Evolutionary conservation across 2,329 filamentous ascomycete species (phyloP).

Genomic region (Botrytis deweyae): DNA sequence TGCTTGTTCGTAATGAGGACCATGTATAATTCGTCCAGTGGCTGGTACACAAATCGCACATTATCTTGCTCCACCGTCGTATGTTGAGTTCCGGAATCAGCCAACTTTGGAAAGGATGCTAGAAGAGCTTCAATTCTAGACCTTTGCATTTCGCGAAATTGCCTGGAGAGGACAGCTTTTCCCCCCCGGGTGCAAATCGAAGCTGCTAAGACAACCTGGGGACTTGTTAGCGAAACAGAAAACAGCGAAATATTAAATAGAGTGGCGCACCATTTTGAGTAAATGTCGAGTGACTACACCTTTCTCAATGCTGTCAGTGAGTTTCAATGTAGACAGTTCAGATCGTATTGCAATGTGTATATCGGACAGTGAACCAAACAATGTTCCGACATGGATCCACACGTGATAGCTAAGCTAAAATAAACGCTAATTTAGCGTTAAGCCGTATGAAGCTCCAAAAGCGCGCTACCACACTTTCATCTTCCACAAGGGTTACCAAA

Average conservation of each 20-base stretch:
- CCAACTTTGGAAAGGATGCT: constrained; percentile 95
- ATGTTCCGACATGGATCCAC: constrained; percentile 19
- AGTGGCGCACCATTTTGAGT: constrained; percentile 29
- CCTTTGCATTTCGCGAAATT: constrained; percentile 96
- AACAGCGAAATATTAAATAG: not conserved
- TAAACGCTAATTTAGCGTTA: not conserved
- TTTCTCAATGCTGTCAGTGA: constrained; percentile 19
- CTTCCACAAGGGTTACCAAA: not conserved
- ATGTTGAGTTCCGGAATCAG: constrained; percentile 93
- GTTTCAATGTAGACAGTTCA: constrained; percentile 21
- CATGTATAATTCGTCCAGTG: constrained; percentile 98
- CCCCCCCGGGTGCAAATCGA: constrained; percentile 98
- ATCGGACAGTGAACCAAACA: constrained; percentile 17
- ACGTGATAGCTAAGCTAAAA: constrained; percentile 12
- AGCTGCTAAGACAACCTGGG: constrained; percentile 92
- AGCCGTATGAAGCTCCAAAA: not conserved
- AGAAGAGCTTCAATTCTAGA: constrained; percentile 95
- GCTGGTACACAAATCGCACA: constrained; percentile 99
- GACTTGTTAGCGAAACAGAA: constrained; percentile 26
- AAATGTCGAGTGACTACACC: constrained; percentile 1
- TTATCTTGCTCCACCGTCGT: constrained; percentile 99
- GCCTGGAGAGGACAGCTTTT: constrained; percentile 95
- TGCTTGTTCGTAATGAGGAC: constrained; percentile 99
- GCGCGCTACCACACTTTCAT: not conserved
- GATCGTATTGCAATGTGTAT: constrained; percentile 19